Evolutionary conservation across 2,329 filamentous ascomycete genomes (phyloP).

Genomic region (Arthrobotrys sphaeroides): DNA sequence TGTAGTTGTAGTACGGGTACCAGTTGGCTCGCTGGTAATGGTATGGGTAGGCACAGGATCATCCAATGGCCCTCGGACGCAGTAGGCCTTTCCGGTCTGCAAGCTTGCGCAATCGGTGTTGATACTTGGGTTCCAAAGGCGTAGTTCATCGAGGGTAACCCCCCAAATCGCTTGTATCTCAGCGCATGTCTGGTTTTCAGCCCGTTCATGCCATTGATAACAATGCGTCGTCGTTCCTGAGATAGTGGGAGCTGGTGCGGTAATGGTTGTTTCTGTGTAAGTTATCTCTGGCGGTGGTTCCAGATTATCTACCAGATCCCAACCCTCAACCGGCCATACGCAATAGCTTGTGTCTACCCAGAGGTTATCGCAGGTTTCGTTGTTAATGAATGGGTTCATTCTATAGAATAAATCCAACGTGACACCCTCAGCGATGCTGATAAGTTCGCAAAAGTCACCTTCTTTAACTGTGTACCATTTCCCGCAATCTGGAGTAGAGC

Average conservation of each 20-base stretch:
- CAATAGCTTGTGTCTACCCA: conserved; percentile 12
- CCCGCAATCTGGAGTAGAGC: conserved; percentile 11
- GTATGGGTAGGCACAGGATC: neutral
- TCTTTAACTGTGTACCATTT: conserved; percentile 22
- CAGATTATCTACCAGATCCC: neutral
- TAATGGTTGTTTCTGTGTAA: conserved; percentile 1
- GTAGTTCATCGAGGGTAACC: neutral
- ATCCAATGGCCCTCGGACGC: conserved; percentile 9
- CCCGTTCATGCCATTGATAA: conserved; percentile 14
- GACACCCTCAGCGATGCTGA: neutral
- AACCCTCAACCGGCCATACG: conserved; percentile 11
- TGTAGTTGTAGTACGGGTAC: neutral
- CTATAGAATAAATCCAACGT: conserved; percentile 6
- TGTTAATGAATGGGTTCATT: conserved; percentile 19
- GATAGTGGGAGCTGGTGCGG: conserved; percentile 8
- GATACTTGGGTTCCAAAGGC: conserved; percentile 1
- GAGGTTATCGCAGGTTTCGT: conserved; percentile 10
- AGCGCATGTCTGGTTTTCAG: neutral
- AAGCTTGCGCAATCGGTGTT: conserved; percentile 8
- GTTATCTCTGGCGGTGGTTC: neutral
- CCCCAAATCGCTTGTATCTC: neutral
- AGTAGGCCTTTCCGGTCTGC: conserved; percentile 11
- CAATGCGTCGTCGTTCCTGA: neutral
- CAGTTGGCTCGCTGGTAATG: neutral
- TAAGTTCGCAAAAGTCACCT: conserved; percentile 18